Evolutionary conservation across 305 asterid genomes (phyloP).

Genomic region (Fraxinus angustifolia): DNA sequence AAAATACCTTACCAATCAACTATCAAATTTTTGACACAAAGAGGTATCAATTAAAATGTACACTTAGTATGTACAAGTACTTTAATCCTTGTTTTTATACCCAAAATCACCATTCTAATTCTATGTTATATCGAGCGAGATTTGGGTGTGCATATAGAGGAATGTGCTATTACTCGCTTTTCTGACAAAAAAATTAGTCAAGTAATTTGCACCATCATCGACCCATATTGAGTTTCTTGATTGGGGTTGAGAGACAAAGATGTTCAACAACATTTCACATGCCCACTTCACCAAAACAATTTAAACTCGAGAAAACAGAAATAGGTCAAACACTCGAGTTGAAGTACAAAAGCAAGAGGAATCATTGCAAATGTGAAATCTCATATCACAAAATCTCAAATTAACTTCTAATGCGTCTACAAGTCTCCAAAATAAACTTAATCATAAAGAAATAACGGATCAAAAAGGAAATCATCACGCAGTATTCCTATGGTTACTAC

Average conservation of each 20-base stretch:
- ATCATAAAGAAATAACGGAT: conserved; percentile 4
- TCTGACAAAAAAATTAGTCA: background rate
- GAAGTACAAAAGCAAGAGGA: background rate
- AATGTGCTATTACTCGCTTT: background rate
- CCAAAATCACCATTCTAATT: background rate
- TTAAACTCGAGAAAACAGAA: background rate
- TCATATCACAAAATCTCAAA: conserved; percentile 30
- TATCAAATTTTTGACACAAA: no score
- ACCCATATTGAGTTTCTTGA: background rate
- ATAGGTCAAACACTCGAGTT: background rate
- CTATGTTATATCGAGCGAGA: background rate
- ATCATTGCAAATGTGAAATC: background rate
- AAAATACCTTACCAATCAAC: no score
- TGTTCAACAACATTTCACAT: background rate
- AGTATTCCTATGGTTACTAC: conserved; percentile 13
- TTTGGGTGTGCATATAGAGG: background rate
- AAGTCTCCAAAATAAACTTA: conserved; percentile 20
- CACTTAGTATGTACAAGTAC: no score
- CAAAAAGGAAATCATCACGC: conserved; percentile 11
- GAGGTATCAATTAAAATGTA: no score
- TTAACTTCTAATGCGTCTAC: conserved; percentile 23
- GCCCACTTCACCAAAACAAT: background rate
- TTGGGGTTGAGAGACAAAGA: background rate
- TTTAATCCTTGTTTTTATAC: background rate
- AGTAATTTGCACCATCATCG: background rate